Evolutionary conservation across 2,329 filamentous ascomycete species (phyloP).

Genomic region (Dothistroma septosporum): DNA sequence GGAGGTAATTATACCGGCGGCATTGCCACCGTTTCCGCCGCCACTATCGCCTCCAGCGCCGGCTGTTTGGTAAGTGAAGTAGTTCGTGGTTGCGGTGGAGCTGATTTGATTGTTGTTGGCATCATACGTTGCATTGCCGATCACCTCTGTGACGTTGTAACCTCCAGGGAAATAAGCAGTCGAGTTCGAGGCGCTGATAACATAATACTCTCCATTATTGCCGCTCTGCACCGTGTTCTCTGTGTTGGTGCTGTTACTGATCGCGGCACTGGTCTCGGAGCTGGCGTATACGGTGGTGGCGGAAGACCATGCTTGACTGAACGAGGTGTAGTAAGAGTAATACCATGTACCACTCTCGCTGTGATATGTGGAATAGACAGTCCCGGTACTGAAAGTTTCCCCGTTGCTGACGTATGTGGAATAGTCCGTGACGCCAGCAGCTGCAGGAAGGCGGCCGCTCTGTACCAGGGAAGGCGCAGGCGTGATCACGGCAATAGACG

Average conservation of each 20-base stretch:
- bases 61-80: slow-evolving; percentile 26
- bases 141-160: slow-evolving; percentile 24
- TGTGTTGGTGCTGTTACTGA: slow-evolving; percentile 18
- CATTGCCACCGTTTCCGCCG: slow-evolving; percentile 15
- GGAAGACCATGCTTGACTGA: slow-evolving; percentile 28
- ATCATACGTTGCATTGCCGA: slow-evolving; percentile 22
- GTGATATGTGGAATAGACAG: slow-evolving; percentile 29
- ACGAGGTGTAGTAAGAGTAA: slow-evolving; percentile 29
- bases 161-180: slow-evolving; percentile 16
- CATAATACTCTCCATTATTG: slow-evolving; percentile 20
- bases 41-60: slow-evolving; percentile 18
- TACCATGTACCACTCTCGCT: slow-evolving; percentile 29
- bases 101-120: slow-evolving; percentile 24
- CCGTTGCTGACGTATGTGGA: slow-evolving; percentile 32
- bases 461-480: slow-evolving; percentile 22
- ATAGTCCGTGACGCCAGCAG: slow-evolving; percentile 20
- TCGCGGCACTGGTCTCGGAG: slow-evolving; percentile 19
- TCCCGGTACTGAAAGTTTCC: slow-evolving; percentile 30
- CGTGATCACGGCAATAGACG: slow-evolving; percentile 30
- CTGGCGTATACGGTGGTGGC: slow-evolving; percentile 28
- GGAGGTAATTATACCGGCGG: slow-evolving; percentile 22
- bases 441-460: slow-evolving; percentile 23
- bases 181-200: slow-evolving; percentile 19
- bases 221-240: slow-evolving; percentile 11
- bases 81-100: slow-evolving; percentile 25